These are phyloP conservation scores for Alternaria panax DNA, from an alignment of 2,329 filamentous ascomycete genomes.

Conservation along the genomic window DNA sequence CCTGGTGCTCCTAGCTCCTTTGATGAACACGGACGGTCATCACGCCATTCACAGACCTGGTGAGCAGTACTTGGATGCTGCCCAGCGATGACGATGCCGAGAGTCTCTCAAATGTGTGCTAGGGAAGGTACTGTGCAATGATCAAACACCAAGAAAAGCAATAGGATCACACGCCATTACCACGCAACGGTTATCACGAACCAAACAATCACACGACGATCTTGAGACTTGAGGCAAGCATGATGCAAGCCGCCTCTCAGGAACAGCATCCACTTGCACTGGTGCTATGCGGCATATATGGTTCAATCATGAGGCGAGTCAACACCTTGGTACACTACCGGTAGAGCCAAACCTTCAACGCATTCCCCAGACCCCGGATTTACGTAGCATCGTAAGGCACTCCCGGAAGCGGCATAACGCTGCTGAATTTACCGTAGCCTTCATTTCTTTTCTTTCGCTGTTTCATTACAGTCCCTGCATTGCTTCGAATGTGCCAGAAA, in stretches of 20 bases:
- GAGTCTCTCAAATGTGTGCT: not conserved
- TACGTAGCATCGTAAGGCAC: not conserved
- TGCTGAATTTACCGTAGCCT: not conserved
- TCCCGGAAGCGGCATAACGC: not conserved
- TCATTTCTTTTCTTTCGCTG: slow-evolving; percentile 2
- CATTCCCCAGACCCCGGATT: slow-evolving; percentile 2
- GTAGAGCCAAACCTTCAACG: slow-evolving; percentile 7
- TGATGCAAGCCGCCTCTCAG: slow-evolving; percentile 3
- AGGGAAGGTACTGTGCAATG: not conserved
- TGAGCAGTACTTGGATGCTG: not conserved
- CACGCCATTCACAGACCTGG: not conserved
- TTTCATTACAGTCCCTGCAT: slow-evolving; percentile 12
- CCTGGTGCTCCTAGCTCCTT: slow-evolving; percentile 8
- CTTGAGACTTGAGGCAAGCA: not conserved
- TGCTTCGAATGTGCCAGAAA: not conserved
- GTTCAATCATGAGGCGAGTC: not conserved
- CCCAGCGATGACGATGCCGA: not conserved
- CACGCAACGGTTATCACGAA: slow-evolving; percentile 3
- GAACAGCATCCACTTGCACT: not conserved
- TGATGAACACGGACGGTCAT: not conserved
- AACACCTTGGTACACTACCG: slow-evolving; percentile 6
- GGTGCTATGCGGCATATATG: slow-evolving; percentile 5
- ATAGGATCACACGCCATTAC: not conserved
- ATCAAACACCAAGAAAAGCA: not conserved
- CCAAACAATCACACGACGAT: not conserved